A percentile compares a stretch with the other conserved stretches of the same genome.
Evolutionary conservation across 805 yeast genomes (phyloP).

Genomic region (Kluyveromyces nonfermentans): DNA sequence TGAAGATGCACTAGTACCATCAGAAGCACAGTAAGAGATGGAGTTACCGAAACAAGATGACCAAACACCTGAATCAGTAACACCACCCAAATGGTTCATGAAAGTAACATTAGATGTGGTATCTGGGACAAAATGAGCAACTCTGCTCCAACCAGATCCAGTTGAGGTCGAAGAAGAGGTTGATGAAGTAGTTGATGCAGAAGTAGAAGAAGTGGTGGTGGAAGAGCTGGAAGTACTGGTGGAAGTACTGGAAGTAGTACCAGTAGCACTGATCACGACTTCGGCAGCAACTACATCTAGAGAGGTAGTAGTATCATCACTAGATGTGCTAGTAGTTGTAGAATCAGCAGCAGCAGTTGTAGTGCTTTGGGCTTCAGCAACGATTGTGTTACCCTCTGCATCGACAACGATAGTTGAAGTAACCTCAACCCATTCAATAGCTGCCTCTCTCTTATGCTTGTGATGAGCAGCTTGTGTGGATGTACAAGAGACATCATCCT

Average conservation of each 20-base stretch:
- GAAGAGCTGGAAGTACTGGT: slow-evolving; percentile 12
- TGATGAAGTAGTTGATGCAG: slow-evolving; percentile 28
- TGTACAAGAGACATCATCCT: slow-evolving; percentile 28
- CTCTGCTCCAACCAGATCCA: slow-evolving; percentile 62
- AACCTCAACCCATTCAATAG: slow-evolving; percentile 57
- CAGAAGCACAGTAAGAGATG: slow-evolving; percentile 69
- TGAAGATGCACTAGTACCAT: slow-evolving; percentile 67
- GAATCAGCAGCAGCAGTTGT: slow-evolving; percentile 13
- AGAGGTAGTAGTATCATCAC: slow-evolving; percentile 16
- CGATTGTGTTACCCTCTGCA: slow-evolving; percentile 36
- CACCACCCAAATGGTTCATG: slow-evolving; percentile 83
- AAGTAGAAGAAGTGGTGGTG: slow-evolving; percentile 18
- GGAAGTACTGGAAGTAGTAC: too few species aligned
- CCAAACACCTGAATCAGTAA: slow-evolving; percentile 80
- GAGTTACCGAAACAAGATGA: slow-evolving; percentile 86
- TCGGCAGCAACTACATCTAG: slow-evolving; percentile 3
- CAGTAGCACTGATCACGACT: slow-evolving; percentile 6
- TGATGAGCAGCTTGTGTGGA: slow-evolving; percentile 34
- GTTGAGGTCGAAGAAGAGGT: slow-evolving; percentile 32
- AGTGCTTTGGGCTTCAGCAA: slow-evolving; percentile 6
- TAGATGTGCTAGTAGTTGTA: slow-evolving; percentile 8
- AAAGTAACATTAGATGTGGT: slow-evolving; percentile 63
- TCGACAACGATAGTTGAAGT: slow-evolving; percentile 73
- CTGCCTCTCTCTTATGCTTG: slow-evolving; percentile 49
- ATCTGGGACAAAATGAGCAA: slow-evolving; percentile 68